Conservation (phyloP, 2,329 filamentous ascomycete genomes). For the Fusarium gaditjirri region DNA sequence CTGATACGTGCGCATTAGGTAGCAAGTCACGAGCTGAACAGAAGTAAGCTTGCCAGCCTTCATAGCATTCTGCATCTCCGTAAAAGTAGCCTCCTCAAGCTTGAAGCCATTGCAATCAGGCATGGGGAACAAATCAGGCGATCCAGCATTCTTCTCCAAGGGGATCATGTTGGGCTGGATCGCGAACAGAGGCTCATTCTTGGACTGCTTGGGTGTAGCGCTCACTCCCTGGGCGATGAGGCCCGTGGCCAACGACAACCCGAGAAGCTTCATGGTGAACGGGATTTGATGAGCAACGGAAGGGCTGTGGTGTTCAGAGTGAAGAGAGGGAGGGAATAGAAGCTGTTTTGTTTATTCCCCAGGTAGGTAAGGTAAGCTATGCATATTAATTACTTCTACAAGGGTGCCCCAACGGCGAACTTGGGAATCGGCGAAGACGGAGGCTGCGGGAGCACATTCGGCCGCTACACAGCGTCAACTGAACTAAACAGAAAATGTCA, state of each 20-base stretch:
- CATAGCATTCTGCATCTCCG: slow-evolving; percentile 71
- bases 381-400: background rate
- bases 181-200: slow-evolving; percentile 30
- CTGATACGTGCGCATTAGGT: slow-evolving; percentile 69
- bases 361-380: background rate
- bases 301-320: background rate
- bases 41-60: slow-evolving; percentile 64
- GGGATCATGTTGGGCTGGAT: slow-evolving; percentile 49
- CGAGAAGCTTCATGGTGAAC: slow-evolving; percentile 36
- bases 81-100: slow-evolving; percentile 76
- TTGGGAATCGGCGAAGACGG: slow-evolving; percentile 1
- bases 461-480: slow-evolving; percentile 1
- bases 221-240: slow-evolving; percentile 31
- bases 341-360: slow-evolving; percentile 22
- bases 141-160: slow-evolving; percentile 50
- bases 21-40: slow-evolving; percentile 69
- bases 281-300: background rate
- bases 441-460: background rate
- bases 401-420: background rate
- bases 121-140: slow-evolving; percentile 68
- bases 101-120: slow-evolving; percentile 66
- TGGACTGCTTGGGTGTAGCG: slow-evolving; percentile 7
- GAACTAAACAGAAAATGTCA: background rate
- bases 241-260: slow-evolving; percentile 38
- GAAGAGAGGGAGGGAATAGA: background rate